These are phyloP conservation scores for Przewalskia tangutica DNA, from an alignment of 257 asterid species.

Conservation along the genomic window DNA sequence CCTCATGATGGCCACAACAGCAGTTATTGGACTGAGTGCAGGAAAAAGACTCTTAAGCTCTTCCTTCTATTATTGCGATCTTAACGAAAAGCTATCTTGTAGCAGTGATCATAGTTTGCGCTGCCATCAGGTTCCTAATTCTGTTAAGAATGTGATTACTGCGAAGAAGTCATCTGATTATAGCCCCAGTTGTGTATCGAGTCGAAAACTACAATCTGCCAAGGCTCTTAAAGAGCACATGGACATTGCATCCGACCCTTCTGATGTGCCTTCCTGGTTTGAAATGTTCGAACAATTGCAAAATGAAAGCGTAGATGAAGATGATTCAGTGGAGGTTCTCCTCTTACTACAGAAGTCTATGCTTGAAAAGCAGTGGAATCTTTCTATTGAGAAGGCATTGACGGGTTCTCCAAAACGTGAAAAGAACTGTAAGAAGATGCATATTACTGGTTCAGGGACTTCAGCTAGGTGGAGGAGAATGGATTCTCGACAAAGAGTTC, in stretches of 20 bases:
- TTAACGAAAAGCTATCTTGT: slow-evolving; percentile 44
- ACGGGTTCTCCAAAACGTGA: slow-evolving; percentile 6
- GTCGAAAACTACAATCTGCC: slow-evolving; percentile 25
- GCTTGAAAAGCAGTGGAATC: slow-evolving; percentile 93
- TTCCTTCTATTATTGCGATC: slow-evolving; percentile 46
- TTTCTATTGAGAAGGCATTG: slow-evolving; percentile 25
- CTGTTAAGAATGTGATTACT: slow-evolving; percentile 25
- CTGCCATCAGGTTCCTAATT: slow-evolving; percentile 18
- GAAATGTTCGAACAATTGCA: slow-evolving; percentile 11
- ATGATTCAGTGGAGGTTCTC: slow-evolving; percentile 47
- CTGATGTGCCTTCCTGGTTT: slow-evolving; percentile 25
- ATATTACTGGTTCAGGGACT: slow-evolving; percentile 50
- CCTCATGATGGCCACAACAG: slow-evolving; percentile 66
- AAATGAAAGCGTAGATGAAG: slow-evolving; percentile 25
- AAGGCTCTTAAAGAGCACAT: slow-evolving; percentile 45
- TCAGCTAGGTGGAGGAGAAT: slow-evolving; percentile 73
- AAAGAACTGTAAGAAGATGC: slow-evolving; percentile 21
- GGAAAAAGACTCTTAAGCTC: slow-evolving; percentile 63
- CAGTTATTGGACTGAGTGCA: slow-evolving; percentile 60
- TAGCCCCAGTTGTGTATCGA: slow-evolving; percentile 20
- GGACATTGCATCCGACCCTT: slow-evolving; percentile 27
- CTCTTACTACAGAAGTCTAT: slow-evolving; percentile 80
- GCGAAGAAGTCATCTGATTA: slow-evolving; percentile 32
- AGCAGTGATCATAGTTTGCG: slow-evolving; percentile 12
- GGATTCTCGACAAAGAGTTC: slow-evolving; percentile 29